phyloP scores from a whole-genome alignment of 352 stramenopile genomes.

The Phytopythium boreale region DNA sequence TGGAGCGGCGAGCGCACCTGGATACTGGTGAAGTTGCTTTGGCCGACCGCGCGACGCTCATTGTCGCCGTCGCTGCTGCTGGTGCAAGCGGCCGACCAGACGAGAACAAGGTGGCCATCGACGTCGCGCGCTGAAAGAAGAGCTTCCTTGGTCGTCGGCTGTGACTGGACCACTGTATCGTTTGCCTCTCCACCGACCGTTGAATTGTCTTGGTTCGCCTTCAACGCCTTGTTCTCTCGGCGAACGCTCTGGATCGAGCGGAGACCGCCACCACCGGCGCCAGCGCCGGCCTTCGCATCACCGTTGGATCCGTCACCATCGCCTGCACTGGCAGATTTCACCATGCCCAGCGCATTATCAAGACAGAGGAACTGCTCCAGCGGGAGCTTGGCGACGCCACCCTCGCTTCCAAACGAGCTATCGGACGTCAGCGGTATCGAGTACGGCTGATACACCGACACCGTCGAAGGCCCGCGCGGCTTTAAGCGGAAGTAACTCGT shows the following conservation, averaged over 20 bases:
- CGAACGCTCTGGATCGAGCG: slow-evolving; percentile 86
- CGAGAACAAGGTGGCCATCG: slow-evolving; percentile 62
- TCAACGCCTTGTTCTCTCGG: slow-evolving; percentile 77
- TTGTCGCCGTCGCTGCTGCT: slow-evolving; percentile 2
- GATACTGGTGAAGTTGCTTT: slow-evolving; percentile 61
- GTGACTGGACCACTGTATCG: slow-evolving; percentile 17
- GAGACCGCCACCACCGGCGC: slow-evolving; percentile 36
- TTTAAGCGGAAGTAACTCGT: slow-evolving; percentile 79
- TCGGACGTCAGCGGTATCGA: slow-evolving; percentile 20
- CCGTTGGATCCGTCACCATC: not conserved
- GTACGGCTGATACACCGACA: slow-evolving; percentile 12
- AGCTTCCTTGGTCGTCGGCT: slow-evolving; percentile 59
- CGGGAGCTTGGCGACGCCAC: slow-evolving; percentile 30
- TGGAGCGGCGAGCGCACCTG: slow-evolving; percentile 50
- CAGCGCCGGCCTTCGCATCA: slow-evolving; percentile 25
- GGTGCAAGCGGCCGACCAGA: slow-evolving; percentile 59
- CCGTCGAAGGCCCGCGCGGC: slow-evolving; percentile 8
- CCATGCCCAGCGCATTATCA: slow-evolving; percentile 45
- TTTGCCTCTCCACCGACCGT: slow-evolving; percentile 10
- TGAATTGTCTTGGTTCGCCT: slow-evolving; percentile 13
- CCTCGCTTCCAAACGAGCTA: slow-evolving; percentile 4
- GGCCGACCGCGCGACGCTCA: slow-evolving; percentile 36
- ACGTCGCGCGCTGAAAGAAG: slow-evolving; percentile 45
- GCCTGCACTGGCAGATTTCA: slow-evolving; percentile 15
- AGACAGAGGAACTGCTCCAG: slow-evolving; percentile 74